These are phyloP conservation scores for Alternaria metachromatica DNA, from an alignment of 2,329 filamentous ascomycete genomes.

Conservation along the genomic window DNA sequence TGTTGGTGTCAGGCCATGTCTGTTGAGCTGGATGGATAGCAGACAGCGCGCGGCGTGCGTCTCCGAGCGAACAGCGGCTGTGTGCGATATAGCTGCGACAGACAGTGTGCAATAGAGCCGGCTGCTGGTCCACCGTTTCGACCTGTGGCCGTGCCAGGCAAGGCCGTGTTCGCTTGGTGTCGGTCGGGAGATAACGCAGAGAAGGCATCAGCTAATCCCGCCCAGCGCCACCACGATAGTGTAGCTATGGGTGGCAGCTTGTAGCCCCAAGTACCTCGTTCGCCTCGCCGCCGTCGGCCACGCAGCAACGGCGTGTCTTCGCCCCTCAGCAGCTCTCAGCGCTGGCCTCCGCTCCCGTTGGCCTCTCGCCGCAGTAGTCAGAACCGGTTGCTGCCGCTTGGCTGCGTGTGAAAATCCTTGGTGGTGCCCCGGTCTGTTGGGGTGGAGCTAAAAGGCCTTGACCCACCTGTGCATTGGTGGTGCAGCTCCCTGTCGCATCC, in stretches of 20 bases:
- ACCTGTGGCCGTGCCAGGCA: constrained; percentile 30
- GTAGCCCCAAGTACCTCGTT: constrained; percentile 20
- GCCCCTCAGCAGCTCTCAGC: constrained; percentile 9
- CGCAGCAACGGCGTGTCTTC: neutral
- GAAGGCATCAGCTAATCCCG: constrained; percentile 7
- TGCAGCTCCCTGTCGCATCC: constrained; percentile 22
- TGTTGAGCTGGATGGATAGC: neutral
- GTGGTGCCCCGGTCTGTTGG: constrained; percentile 42
- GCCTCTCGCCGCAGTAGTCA: constrained; percentile 8
- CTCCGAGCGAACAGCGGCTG: constrained; percentile 12
- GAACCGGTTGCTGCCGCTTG: constrained; percentile 41
- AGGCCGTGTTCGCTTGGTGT: constrained; percentile 26
- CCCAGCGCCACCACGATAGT: constrained; percentile 1
- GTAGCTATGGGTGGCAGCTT: neutral
- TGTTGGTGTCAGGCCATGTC: constrained; percentile 16
- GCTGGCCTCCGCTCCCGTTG: constrained; percentile 19
- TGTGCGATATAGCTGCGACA: constrained; percentile 3
- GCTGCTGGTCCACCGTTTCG: constrained; percentile 33
- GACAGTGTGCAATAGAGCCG: constrained; percentile 10
- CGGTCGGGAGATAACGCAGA: constrained; percentile 27
- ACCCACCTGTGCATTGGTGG: constrained; percentile 39
- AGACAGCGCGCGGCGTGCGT: constrained; percentile 10
- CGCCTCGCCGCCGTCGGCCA: constrained; percentile 25
- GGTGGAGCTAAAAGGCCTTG: constrained; percentile 28
- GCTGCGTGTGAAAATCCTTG: constrained; percentile 38